Evolutionary conservation across 768 basidiomycete genomes (phyloP), one percentile per base, ranked within the genome.

Genomic region (Auricularia cornea): DNA sequence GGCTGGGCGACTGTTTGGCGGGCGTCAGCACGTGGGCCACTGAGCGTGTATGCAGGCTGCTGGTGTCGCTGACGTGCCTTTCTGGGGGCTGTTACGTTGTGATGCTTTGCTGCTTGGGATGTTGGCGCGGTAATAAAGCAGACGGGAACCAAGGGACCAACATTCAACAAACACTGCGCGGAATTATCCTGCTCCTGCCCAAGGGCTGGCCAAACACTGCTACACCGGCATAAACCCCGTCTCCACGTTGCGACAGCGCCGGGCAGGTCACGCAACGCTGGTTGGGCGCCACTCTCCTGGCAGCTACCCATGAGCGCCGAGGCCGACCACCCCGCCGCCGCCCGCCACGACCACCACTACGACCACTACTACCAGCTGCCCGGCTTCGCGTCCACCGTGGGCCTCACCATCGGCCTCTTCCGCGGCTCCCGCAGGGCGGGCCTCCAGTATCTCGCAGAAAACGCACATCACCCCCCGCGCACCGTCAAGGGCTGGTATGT

Each of bases 401-500:
- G 91, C 23, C 77, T 81, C n/a, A 77, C 81, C 38, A 83, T 91
- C 62, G 90, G 90, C n/a, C 76, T 85, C 28, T 80, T 89, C 68
- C 86, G 90, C 23, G 89, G 88, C 23, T 85, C 86, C 12, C 83
- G 88, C 52, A 79, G 74, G 57, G 85, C 88, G n/a, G 82, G 84
- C 14, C 77, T 94, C 72, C 87, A 85, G 60, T 95, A 90, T 73
- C 81, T 94, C 59, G 93, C 92, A n/a, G 93, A 96, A 74, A 95
- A 96, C 72, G 93, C 87, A 52, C 94, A 96, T 74, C 81, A 91
- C 62, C 81, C 89, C 59, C 93, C 93, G 26, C 87, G 76, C 68
- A 96, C 94, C 32, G 82, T 92, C 63, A 84, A 88, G 68, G 94
- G 94, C 64, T 95, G 94, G 93, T 96, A 94, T 74, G 89, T 92